Conservation (phyloP, 805 yeast genomes). For the Cyberlindnera bimundalis region DNA sequence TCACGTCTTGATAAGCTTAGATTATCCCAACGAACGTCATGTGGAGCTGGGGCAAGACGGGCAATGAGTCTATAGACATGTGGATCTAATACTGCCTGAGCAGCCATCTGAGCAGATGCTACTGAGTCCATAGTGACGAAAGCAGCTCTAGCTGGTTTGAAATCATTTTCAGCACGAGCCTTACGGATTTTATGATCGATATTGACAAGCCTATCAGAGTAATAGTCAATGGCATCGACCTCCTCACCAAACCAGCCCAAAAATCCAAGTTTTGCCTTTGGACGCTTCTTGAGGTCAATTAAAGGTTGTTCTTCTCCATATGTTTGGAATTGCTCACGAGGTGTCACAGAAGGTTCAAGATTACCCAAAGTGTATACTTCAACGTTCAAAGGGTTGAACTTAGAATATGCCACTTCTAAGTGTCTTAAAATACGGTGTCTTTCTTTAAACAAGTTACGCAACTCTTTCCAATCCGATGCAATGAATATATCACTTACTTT, state of each 20-base stretch:
- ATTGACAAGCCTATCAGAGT: constrained; percentile 58
- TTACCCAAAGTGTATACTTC: constrained; percentile 26
- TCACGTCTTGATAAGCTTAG: constrained; percentile 72
- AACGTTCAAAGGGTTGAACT: constrained; percentile 19
- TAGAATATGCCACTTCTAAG: constrained; percentile 52
- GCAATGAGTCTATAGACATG: constrained; percentile 80
- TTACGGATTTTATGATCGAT: constrained; percentile 63
- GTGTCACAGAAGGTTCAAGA: constrained; percentile 27
- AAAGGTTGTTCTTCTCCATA: constrained; percentile 6
- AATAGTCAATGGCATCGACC: constrained; percentile 80
- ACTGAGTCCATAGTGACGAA: constrained; percentile 94
- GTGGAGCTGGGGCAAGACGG: constrained; percentile 91
- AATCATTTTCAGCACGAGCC: constrained; percentile 48
- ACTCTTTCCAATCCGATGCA: constrained; percentile 79
- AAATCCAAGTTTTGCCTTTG: constrained; percentile 51
- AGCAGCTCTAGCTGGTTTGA: constrained; percentile 75
- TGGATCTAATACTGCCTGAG: constrained; percentile 93
- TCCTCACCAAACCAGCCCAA: constrained; percentile 55
- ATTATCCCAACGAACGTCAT: constrained; percentile 90
- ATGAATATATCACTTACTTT: constrained; percentile 72
- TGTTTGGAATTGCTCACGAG: constrained; percentile 9
- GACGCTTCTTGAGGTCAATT: constrained; percentile 14
- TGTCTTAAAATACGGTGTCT: constrained; percentile 51
- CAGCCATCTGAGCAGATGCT: constrained; percentile 94
- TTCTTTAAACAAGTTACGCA: constrained; percentile 59